Evolutionary conservation across 495 filamentous ascomycete species (phyloP).

Genomic region (Talaromyces wortmannii): DNA sequence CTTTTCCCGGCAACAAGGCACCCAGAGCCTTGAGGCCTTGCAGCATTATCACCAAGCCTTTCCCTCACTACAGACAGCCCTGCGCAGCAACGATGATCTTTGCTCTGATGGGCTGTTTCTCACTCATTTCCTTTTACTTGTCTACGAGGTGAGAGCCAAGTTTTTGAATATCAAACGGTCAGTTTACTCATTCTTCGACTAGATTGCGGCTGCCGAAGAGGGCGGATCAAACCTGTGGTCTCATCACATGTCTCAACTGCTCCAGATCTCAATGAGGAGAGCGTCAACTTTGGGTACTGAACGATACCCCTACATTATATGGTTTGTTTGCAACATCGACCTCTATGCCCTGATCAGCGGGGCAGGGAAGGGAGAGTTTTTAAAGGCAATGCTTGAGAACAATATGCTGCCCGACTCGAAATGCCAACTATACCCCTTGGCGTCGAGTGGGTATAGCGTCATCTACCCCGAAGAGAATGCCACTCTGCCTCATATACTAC

Average conservation of each 20-base stretch:
- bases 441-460: constrained; percentile 17
- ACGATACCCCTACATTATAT: constrained; percentile 44
- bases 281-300: constrained; percentile 38
- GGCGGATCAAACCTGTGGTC: constrained; percentile 46
- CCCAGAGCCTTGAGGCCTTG: constrained; percentile 39
- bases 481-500: constrained; percentile 32
- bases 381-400: constrained; percentile 36
- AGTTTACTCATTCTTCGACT: no score
- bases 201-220: constrained; percentile 42
- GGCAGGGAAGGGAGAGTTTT: constrained; percentile 44
- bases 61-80: constrained; percentile 36
- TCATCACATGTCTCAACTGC: constrained; percentile 48
- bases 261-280: constrained; percentile 41
- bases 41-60: constrained; percentile 53
- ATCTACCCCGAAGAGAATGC: constrained; percentile 29
- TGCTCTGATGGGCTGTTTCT: constrained; percentile 51
- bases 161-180: no score
- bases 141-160: constrained; percentile 44
- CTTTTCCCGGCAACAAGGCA: constrained; percentile 38
- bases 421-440: constrained; percentile 23
- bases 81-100: constrained; percentile 40
- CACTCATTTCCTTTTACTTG: constrained; percentile 52
- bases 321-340: constrained; percentile 51
- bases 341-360: constrained; percentile 49
- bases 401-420: constrained; percentile 40